These are phyloP conservation scores for Tetragonia tetragonoides DNA, from an alignment of 148 eudicot genomes.

Conservation along the genomic window DNA sequence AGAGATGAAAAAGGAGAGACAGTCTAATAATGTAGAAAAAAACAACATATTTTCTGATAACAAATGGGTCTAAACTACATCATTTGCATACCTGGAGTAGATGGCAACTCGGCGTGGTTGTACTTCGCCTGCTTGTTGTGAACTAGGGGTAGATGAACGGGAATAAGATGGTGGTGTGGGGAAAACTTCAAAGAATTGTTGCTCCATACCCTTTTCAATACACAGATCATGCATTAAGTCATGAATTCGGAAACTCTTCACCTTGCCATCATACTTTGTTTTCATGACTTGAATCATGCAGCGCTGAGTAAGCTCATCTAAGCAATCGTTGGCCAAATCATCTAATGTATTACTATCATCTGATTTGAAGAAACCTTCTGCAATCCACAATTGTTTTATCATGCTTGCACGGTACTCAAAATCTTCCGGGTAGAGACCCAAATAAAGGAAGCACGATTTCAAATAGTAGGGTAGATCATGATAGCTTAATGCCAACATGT, in stretches of 20 bases:
- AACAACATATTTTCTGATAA: no score
- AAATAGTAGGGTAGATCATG: constrained; percentile 28
- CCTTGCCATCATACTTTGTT: neutral
- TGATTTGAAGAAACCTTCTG: neutral
- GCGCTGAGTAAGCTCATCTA: neutral
- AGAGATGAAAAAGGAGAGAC: no score
- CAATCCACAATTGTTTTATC: neutral
- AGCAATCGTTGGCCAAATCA: neutral
- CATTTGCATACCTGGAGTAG: no score
- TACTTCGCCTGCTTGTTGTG: no score
- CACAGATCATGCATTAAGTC: constrained; percentile 22
- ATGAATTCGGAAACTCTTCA: constrained; percentile 8
- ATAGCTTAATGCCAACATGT: constrained; percentile 33
- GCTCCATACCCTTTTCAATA: constrained; percentile 19
- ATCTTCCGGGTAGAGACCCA: constrained; percentile 33
- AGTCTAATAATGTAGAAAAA: no score
- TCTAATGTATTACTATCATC: neutral
- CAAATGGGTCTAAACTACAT: no score
- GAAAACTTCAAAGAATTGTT: constrained; percentile 10
- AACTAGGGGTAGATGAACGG: no score
- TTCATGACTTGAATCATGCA: neutral
- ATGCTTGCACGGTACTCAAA: neutral
- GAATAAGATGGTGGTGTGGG: neutral
- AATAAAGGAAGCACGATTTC: constrained; percentile 31
- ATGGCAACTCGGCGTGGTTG: no score